These are phyloP conservation scores for Chaetomium fimeti DNA, from an alignment of 495 filamentous ascomycete genomes.

Conservation along the genomic window DNA sequence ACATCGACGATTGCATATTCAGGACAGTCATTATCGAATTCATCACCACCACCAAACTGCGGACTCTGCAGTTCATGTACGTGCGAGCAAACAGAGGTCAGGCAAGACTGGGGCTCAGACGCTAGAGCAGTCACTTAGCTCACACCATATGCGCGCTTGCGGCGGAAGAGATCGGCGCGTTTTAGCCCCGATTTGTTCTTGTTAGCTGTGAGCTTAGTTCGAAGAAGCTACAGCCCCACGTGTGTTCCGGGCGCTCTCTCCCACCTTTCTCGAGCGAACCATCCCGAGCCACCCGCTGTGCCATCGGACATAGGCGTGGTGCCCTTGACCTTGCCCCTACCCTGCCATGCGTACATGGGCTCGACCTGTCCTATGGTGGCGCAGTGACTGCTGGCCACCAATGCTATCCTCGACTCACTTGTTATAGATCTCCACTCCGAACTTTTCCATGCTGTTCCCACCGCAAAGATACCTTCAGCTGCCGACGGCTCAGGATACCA, in stretches of 20 bases:
- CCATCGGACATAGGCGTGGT: background rate
- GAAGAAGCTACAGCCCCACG: background rate
- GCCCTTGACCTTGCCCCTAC: background rate
- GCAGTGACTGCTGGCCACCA: background rate
- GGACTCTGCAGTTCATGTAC: no score
- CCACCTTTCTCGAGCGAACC: background rate
- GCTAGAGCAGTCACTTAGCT: background rate
- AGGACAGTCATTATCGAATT: no score
- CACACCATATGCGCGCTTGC: background rate
- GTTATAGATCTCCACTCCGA: background rate
- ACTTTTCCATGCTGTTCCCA: background rate
- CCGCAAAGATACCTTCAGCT: slow-evolving; percentile 2
- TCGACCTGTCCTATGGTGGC: background rate
- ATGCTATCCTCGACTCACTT: background rate
- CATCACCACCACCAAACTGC: no score
- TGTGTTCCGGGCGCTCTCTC: background rate
- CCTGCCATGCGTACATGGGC: background rate
- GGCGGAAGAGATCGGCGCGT: background rate
- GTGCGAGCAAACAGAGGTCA: background rate
- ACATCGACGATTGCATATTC: no score
- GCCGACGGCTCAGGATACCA: slow-evolving; percentile 2
- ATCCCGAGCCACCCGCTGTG: background rate
- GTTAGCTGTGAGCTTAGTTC: background rate
- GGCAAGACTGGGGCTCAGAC: background rate
- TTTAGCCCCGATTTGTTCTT: background rate